These are phyloP conservation scores for Candida palmyrensis DNA, from an alignment of 805 yeast species.

Conservation along the genomic window DNA sequence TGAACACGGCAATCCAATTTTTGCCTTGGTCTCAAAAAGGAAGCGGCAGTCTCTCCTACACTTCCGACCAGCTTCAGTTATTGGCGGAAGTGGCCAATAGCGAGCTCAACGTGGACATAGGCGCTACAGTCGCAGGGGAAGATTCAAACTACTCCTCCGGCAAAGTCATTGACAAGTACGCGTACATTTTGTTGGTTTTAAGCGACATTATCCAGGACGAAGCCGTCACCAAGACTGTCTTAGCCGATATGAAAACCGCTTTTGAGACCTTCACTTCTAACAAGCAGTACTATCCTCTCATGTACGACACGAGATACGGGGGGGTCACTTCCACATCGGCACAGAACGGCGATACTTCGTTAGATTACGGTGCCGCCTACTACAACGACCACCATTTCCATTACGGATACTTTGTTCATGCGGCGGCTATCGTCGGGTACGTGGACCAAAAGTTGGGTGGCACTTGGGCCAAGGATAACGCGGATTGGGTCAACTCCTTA, in stretches of 20 bases:
- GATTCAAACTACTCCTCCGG: slow-evolving; percentile 49
- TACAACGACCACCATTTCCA: slow-evolving; percentile 89
- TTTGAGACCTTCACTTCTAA: slow-evolving; percentile 36
- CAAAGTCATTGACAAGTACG: slow-evolving; percentile 51
- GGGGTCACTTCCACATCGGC: slow-evolving; percentile 54
- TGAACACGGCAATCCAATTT: slow-evolving; percentile 37
- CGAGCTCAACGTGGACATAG: slow-evolving; percentile 45
- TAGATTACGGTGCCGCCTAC: slow-evolving; percentile 67
- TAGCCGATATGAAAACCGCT: slow-evolving; percentile 37
- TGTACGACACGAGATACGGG: slow-evolving; percentile 50
- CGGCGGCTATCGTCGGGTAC: slow-evolving; percentile 74
- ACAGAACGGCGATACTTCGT: slow-evolving; percentile 38
- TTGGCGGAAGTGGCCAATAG: slow-evolving; percentile 41
- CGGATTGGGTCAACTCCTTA: slow-evolving; percentile 55
- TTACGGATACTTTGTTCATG: slow-evolving; percentile 77
- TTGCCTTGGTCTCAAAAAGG: slow-evolving; percentile 40
- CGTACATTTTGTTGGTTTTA: slow-evolving; percentile 49
- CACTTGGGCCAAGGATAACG: slow-evolving; percentile 45
- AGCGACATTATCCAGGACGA: slow-evolving; percentile 43
- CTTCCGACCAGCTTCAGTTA: slow-evolving; percentile 38
- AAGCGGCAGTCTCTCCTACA: slow-evolving; percentile 28
- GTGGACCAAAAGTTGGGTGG: slow-evolving; percentile 53
- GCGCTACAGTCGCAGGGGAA: slow-evolving; percentile 29
- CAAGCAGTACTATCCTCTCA: slow-evolving; percentile 43
- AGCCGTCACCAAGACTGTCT: slow-evolving; percentile 29